Percentiles rank a stretch among this genome's conserved stretches.
These are phyloP conservation scores for Sporothrix pseudoabietina DNA, from an alignment of 2,329 filamentous ascomycete species.

Conservation along the genomic window DNA sequence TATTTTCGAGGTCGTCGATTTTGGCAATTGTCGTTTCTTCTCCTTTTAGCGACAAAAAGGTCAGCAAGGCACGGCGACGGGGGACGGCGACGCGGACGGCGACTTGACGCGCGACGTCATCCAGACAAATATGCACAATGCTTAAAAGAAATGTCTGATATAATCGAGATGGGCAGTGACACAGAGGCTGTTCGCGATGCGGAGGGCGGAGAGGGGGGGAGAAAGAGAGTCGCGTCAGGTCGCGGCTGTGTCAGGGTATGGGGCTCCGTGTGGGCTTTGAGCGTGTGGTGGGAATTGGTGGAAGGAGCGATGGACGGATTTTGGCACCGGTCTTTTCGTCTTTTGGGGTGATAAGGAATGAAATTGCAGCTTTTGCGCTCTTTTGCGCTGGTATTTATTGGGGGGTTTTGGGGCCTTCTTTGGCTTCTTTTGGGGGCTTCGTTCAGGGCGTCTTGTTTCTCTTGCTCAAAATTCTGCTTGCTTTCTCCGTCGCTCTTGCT, in stretches of 20 bases:
- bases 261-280: constrained; percentile 38
- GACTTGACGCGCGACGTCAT: constrained; percentile 40
- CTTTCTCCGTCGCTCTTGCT: constrained; percentile 6
- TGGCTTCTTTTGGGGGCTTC: not conserved
- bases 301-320: constrained; percentile 18
- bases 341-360: constrained; percentile 25
- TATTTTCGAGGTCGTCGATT: not conserved
- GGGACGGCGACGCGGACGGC: constrained; percentile 8
- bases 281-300: constrained; percentile 13
- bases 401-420: not conserved
- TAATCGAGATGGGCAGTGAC: constrained; percentile 48
- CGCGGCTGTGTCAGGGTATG: constrained; percentile 44
- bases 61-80: constrained; percentile 47
- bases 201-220: constrained; percentile 30
- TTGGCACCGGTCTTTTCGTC: constrained; percentile 13
- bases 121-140: constrained; percentile 45
- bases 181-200: constrained; percentile 50
- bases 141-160: constrained; percentile 37
- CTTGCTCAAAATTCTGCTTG: not conserved
- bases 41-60: constrained; percentile 44
- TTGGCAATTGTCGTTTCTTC: not conserved
- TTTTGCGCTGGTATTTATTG: not conserved
- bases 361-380: constrained; percentile 12
- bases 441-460: not conserved
- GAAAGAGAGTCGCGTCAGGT: constrained; percentile 46